phyloP scores from a whole-genome alignment of 2,329 filamentous ascomycete species.

The Exophiala sp. region DNA sequence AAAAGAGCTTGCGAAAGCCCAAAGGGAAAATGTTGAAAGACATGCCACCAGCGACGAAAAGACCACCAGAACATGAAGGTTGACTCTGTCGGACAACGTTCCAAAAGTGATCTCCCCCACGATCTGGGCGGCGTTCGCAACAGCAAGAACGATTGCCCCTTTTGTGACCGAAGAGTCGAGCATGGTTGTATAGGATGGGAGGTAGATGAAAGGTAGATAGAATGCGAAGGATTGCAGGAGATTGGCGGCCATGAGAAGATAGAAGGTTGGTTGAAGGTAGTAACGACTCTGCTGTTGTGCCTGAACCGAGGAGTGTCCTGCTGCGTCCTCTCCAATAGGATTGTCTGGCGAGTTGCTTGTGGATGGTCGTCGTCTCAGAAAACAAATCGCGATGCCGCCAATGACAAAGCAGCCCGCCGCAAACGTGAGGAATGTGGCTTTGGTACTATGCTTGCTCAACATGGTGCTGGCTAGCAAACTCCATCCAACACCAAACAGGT shows the following conservation, averaged over 20 bases:
- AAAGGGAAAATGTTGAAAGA: conserved; percentile 44
- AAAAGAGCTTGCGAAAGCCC: conserved; percentile 46
- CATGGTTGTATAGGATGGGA: conserved; percentile 31
- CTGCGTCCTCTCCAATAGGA: background rate
- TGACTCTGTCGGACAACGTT: conserved; percentile 40
- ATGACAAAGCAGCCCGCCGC: conserved; percentile 10
- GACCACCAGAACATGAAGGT: conserved; percentile 41
- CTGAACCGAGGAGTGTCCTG: background rate
- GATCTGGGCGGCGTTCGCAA: conserved; percentile 36
- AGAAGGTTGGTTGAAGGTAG: conserved; percentile 10
- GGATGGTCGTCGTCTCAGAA: conserved; percentile 6
- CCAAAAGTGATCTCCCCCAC: conserved; percentile 37
- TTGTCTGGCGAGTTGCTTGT: background rate
- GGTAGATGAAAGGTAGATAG: conserved; percentile 36
- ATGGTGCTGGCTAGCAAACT: conserved; percentile 6
- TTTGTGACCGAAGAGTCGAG: conserved; percentile 17
- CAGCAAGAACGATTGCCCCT: conserved; percentile 26
- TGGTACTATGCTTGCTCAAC: conserved; percentile 2
- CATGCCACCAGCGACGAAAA: conserved; percentile 42
- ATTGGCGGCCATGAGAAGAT: conserved; percentile 39
- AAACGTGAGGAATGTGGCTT: conserved; percentile 10
- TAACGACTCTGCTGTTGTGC: background rate
- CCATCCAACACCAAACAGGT: conserved; percentile 15
- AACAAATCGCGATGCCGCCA: conserved; percentile 7
- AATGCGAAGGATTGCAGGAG: conserved; percentile 35